Evolutionary conservation across 345 rosid species (phyloP).

Genomic region (Clarkia xantiana): DNA sequence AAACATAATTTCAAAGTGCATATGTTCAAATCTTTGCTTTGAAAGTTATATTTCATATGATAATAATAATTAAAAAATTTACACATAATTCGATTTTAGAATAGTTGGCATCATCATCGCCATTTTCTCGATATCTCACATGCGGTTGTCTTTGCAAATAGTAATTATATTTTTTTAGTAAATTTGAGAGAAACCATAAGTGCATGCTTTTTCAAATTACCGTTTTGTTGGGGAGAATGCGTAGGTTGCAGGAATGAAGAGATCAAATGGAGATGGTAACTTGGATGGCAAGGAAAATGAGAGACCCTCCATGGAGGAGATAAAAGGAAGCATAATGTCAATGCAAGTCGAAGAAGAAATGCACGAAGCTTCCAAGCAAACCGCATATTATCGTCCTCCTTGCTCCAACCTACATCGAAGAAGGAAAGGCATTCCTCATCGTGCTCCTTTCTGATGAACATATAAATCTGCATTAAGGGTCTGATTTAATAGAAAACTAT

Average conservation of each 20-base stretch:
- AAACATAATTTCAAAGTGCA: no score
- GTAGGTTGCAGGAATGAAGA: slow-evolving; percentile 68
- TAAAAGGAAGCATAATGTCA: slow-evolving; percentile 22
- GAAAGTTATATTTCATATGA: no score
- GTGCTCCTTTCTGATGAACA: slow-evolving; percentile 68
- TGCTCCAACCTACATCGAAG: slow-evolving; percentile 44
- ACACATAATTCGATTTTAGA: no score
- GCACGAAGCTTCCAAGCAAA: slow-evolving; percentile 51
- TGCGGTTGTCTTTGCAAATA: no score
- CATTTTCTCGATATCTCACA: no score
- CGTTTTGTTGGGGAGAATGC: background rate
- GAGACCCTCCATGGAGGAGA: slow-evolving; percentile 21
- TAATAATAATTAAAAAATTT: no score
- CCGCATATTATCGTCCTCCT: slow-evolving; percentile 39
- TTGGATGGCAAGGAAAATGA: slow-evolving; percentile 30
- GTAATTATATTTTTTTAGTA: background rate
- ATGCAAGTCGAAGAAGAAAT: slow-evolving; percentile 21
- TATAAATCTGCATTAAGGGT: background rate
- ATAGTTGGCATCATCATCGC: no score
- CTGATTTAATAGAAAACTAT: background rate
- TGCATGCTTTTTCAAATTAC: background rate
- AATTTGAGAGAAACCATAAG: no score
- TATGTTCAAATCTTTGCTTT: no score
- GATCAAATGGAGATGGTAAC: slow-evolving; percentile 38
- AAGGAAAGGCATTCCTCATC: slow-evolving; percentile 77